Base-by-base conservation (phyloP, 23 red algal species). In the Chondrus crispus region DNA sequence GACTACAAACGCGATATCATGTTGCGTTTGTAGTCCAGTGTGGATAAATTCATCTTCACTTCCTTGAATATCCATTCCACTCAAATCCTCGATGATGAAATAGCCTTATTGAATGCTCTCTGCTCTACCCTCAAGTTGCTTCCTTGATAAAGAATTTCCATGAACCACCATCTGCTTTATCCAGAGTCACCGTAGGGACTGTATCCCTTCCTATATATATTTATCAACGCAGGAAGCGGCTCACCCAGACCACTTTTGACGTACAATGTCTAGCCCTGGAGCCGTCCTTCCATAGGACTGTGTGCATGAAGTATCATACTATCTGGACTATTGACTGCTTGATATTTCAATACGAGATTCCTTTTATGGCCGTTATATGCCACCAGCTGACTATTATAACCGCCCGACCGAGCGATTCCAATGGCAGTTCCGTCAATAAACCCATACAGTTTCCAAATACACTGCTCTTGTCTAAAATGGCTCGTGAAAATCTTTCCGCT, bases 11-110 rank as follows among this genome's bases (percentile, higher is more conserved):
- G 14, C 52, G 22, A 16, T 57, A 14, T 57, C 14, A 14, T 14
- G 52, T 83, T 83, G 46, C 78, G 45, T 38, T 53, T n/a, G 46
- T 35, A 68, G 46, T 68, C 46, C 28, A 83, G 26, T 26, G 11
- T 58, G 30, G 78, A 33, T 28, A n/a, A 83, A 47, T 14, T 60
- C 28, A 58, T 26, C 32, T 60, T 83, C 24, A 83, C 9, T 26
- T 83, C 78, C 41, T 83, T 68, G 78, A 58, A 83, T 32, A 2
- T 62, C 78, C 78, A 83, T 45, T 83, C 78, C 51, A 83, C 13
- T 52, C 1, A 5, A 83, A 60, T 83, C 57, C 78, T 83, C 2
- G n/a, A 41, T 35, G 46, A 1, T 6, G 8, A 40, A 9, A n/a
- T 83, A 10, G 46, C 51, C 28, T 11, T 57, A 47, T 83, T 83